Evolutionary conservation across 2,329 filamentous ascomycete species (phyloP), one percentile per base, ranked within the genome.

Genomic region (Beauveria sp.): DNA sequence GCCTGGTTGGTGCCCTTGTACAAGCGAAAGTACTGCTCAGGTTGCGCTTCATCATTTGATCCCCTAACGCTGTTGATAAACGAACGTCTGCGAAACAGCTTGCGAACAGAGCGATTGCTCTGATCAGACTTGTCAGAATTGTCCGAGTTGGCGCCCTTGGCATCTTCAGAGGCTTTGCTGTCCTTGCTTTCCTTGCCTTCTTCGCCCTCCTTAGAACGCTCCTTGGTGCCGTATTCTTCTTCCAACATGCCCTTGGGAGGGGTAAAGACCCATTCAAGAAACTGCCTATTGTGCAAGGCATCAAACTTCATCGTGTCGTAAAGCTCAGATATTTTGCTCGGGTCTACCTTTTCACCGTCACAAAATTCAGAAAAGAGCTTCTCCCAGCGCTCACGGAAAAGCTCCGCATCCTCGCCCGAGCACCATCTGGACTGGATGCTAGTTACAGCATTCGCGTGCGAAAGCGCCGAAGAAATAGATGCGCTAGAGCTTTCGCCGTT

Each of bases 261-360:
- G 18, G 92, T 96, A 68, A 99, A 99, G 0, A 97, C 89, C 91
- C 95, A 98, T 73, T 99, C 95, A 4, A 99, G 79, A 70, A 99
- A 99, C 65, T 92, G 91, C 2, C 95, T 87, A 71, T 99, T 99
- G 75, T 99, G 96, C 16, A 99, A 81, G 1, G 95, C 95, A 73
- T 99, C 95, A 66, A 98, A 99, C 74, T 99, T 99, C 95, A 99
- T 98, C 22, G 93, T 98, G 73, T 99, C 95, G 73, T 99, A 99
- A 3, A 99, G 83, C 77, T 99, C 95, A 5, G 92, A 97, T 64
- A 99, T 93, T 78, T 99, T 99, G 80, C 93, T 96, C 20, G 96
- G 96, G 73, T 99, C 95, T 20, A 98, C 92, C 78, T 99, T 99
- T 70, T 99, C 95, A 1, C 90, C 89, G 72, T 99, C 96, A 66